Evolutionary conservation across 2,329 filamentous ascomycete species (phyloP).

Genomic region (Didymella sp.): DNA sequence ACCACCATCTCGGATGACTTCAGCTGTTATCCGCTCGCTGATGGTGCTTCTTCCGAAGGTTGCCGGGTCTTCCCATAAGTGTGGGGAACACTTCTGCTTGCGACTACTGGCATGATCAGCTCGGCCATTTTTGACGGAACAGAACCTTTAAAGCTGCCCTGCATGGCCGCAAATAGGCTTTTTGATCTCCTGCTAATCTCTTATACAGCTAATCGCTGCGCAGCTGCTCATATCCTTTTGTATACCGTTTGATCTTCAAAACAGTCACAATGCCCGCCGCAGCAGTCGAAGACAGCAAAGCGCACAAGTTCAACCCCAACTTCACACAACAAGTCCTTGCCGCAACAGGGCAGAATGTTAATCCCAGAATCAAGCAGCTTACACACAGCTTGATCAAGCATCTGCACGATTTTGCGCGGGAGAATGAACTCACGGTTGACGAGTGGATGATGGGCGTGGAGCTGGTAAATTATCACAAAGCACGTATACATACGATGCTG

Average conservation of each 20-base stretch:
- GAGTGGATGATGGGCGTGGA: conserved; percentile 79
- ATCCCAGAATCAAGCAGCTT: conserved; percentile 69
- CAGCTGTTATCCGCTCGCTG: conserved; percentile 1
- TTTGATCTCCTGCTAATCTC: conserved; percentile 4
- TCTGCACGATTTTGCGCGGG: conserved; percentile 78
- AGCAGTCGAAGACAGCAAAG: conserved; percentile 11
- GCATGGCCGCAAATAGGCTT: conserved; percentile 10
- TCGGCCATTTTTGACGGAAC: conserved; percentile 4
- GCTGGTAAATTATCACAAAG: conserved; percentile 57
- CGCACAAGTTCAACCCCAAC: conserved; percentile 70
- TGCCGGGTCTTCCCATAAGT: not conserved
- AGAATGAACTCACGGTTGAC: conserved; percentile 77
- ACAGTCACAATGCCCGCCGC: conserved; percentile 10
- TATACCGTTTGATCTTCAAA: not conserved
- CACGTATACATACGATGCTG: conserved; percentile 1
- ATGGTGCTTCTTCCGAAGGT: conserved; percentile 5
- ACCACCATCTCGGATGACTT: not conserved
- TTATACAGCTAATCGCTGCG: conserved; percentile 1
- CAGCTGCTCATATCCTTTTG: conserved; percentile 4
- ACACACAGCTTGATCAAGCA: conserved; percentile 71
- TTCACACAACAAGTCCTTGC: conserved; percentile 78
- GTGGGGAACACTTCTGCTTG: not conserved
- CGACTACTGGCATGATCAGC: conserved; percentile 7
- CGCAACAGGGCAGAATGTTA: conserved; percentile 73
- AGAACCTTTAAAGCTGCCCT: conserved; percentile 19